Evolutionary conservation across 768 basidiomycete species (phyloP), one percentile per base, ranked within the genome.

Genomic region (Sporobolomyces roseus): DNA sequence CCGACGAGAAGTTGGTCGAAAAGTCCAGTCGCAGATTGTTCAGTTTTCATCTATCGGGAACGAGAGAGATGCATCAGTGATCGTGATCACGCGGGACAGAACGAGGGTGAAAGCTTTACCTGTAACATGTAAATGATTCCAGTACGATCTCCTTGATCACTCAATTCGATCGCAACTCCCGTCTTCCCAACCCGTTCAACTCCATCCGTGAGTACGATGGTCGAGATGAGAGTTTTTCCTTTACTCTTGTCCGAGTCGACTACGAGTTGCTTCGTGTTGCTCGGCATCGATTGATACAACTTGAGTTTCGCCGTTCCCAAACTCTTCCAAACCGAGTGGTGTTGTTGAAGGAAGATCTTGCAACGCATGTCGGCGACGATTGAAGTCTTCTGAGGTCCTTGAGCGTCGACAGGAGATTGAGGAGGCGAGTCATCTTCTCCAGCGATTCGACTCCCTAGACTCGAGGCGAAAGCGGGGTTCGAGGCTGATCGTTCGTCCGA

Each of bases 151-250:
- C 96, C 96, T 64, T 86, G 83, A 81, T 93, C 90, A 78, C 90
- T 93, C 59, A 99, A 80, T 79, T 98, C 94, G 70, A 99, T 88
- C 51, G 96, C 96, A 46, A 99, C 88, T 19, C 96, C 96, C 3
- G 94, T 98, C 81, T 94, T 97, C 27, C 91, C 96, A n/a, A 99
- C 94, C 52, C 94, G 84, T 80, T 99, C 96, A 32, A 98, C 94
- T 12, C 93, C 96, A 78, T 97, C 93, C 7, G 88, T 91, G 59
- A 97, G 81, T 35, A 99, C 90, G 70, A 98, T 96, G 9, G 96
- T 97, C 48, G 91, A 94, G 71, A 99, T 93, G 48, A 98, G 79
- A 73, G 91, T 82, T 70, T 78, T 78, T 74, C 87, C 87, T 63
- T 86, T 84, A 77, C 85, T 88, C 74, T 83, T 84, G 70, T 93